Base-by-base conservation (phyloP, 768 basidiomycete species). In the Trametes cinnabarina region DNA sequence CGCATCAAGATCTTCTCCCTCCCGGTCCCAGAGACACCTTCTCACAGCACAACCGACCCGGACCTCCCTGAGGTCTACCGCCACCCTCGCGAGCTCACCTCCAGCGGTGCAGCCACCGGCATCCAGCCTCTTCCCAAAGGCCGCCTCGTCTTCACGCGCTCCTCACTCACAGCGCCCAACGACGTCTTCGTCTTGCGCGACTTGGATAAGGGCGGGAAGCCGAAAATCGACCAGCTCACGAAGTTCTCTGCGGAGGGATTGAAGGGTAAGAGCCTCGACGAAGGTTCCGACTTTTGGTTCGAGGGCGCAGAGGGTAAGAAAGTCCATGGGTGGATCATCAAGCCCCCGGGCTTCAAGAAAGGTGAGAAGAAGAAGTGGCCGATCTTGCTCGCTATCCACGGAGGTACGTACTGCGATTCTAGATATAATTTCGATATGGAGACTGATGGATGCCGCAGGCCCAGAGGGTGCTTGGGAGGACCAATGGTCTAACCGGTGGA, bases 401-500 rank as follows among this genome's bases (percentile, higher is more conserved):
- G 90, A 61, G 88, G 86, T 75, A 39, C n/a, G 58, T 46, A 23
- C 0, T 10, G 19, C n/a, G 41, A 12, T 23, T 19, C 12, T 30
- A 34, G 19, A 3, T 19, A 28, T 10, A 7, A 15, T 25, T 35
- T 22, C 37, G 20, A 15, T 4, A 12, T 11, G 25, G 11, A 46
- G 19, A 8, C n/a, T 20, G 9, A 25, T 30, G n/a, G 17, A 1
- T 7, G 6, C 12, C 22, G 1, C 39, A 51, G 86, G 87, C 17
- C 89, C 90, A 5, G 87, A 92, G 68, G 79, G 86, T 26, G 91
- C 89, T 47, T 97, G 94, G 94, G 85, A 86, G 63, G 94, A 97
- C 67, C 79, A 84, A 42, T 98, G 95, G 95, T 88, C 85, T 2
- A 94, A 85, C 26, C 77, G 93, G 52, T 96, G 95, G 95, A 98